Evolutionary conservation across 495 filamentous ascomycete species (phyloP), one percentile per base, ranked within the genome.

Genomic region (Friedmanniomyces endolithicus): DNA sequence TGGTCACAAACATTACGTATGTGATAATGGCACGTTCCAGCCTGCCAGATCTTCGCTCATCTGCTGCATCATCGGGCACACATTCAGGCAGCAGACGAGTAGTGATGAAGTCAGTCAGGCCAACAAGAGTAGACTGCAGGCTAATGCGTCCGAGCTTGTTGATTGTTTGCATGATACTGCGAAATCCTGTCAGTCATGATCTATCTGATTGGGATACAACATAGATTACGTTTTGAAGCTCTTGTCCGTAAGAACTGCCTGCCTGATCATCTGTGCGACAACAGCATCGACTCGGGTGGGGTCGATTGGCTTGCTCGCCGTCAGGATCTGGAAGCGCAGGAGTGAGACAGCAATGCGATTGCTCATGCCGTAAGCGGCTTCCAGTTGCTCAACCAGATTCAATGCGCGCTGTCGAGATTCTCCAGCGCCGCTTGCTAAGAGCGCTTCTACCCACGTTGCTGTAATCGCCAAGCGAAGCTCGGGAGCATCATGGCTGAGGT

Each of bases 311-410:
- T 55, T 49, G 43, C 67, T 64, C 23, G 55, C 61, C 8, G 64
- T 72, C 0, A 87, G 69, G 20, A 86, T 56, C 50, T 94, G 84
- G 16, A 94, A 73, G 58, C 75, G 80, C 48, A 94, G 64, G n/a
- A 89, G 65, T 1, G 77, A 69, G n/a, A 88, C 80, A 8, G 82
- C 67, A 22, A 85, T 70, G 46, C 76, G 76, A 48, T 82, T 74
- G 11, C 80, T 79, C 37, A 82, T 70, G 56, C 85, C 77, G 61
- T 73, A 47, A 16, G 20, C 39, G 7, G 1, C 68, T 53, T 82
- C 77, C 48, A 89, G 67, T 39, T 77, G 71, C 24, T 73, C 69
- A 22, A 87, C 66, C 37, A 83, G 65, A 43, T 77, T 73, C 52
- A 71, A 70, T 17, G 85, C 85, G 52, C 73, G 76, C 9, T 73